Base-by-base conservation (phyloP, 306 rosid genomes). In the Pyrus pyrifolia region DNA sequence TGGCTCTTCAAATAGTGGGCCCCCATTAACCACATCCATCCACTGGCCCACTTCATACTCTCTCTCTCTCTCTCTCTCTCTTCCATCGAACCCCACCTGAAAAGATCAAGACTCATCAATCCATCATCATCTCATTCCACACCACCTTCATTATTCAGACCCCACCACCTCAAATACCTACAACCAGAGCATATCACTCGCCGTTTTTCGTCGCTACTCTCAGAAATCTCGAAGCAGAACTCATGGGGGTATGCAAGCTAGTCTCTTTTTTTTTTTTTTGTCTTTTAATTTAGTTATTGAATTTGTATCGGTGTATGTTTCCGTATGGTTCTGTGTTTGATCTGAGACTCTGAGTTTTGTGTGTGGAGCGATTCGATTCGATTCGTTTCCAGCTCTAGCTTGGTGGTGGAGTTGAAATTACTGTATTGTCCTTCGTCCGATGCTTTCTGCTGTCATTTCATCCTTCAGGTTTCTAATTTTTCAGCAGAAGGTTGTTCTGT, bases 181-280 rank as follows among this genome's bases (percentile, higher is more conserved):
- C 38, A 35, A 35, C 25, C 2, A 33, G 44, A 14, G 18, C 8
- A 21, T 35, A 30, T 30, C 67, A 49, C 55, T 66, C 68, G n/a
- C 35, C 77, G 63, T 29, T 19, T 23, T n/a, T 38, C 68, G 5
- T 10, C 3, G 55, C 6, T 22, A 1, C 13, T 25, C 8, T 31
- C 53, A 10, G 30, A 67, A 76, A 30, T 71, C 76, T 9, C 67
- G 23, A 18, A 40, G 49, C 73, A 5, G 55, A n/a, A 52, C 13
- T 68, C 58, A 87, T 87, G 90, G 86, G 84, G 90, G 90, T 84
- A 83, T 12, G 53, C 40, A 70, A 5, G 53, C 23, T n/a, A 40
- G 18, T 55, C 71, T 6, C 17, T 18, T 15, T 35, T 6, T 46
- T 25, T 23, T 25, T 25, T 49, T 49, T 15, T 49, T 49, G 55